phyloP scores from a whole-genome alignment of 2,329 filamentous ascomycete genomes.

The Monilinia polystroma region DNA sequence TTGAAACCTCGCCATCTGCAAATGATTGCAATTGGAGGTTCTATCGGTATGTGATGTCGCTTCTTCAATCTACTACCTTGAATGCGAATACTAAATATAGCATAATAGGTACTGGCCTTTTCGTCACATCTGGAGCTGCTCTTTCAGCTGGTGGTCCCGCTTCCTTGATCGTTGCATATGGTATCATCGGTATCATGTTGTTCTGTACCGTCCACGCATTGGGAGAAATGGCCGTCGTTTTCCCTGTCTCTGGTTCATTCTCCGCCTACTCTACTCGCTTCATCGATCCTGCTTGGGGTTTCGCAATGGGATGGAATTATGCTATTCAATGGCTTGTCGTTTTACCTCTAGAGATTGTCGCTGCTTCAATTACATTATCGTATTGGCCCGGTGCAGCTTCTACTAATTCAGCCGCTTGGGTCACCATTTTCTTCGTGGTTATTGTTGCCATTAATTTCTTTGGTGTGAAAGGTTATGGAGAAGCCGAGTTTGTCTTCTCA shows the following conservation, averaged over 20 bases:
- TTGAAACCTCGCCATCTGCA: conserved; percentile 54
- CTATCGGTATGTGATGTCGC: conserved; percentile 28
- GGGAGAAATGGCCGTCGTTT: conserved; percentile 88
- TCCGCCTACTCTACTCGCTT: conserved; percentile 92
- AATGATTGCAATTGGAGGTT: conserved; percentile 54
- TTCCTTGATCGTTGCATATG: conserved; percentile 37
- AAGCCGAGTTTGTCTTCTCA: conserved; percentile 84
- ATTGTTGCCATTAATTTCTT: conserved; percentile 84
- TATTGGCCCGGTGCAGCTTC: conserved; percentile 61
- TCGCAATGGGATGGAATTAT: conserved; percentile 89
- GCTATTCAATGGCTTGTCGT: conserved; percentile 83
- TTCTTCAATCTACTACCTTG: background rate
- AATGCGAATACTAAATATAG: background rate
- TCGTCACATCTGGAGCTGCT: conserved; percentile 39
- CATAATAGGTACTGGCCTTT: conserved; percentile 60
- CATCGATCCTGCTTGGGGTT: conserved; percentile 88
- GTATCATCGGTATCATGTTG: conserved; percentile 51
- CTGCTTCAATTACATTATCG: conserved; percentile 76
- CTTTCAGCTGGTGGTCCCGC: conserved; percentile 41
- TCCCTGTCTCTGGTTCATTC: conserved; percentile 87
- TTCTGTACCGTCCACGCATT: conserved; percentile 78
- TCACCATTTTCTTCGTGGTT: conserved; percentile 73
- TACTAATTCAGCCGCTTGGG: conserved; percentile 64
- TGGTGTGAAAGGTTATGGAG: conserved; percentile 82
- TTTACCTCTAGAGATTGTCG: conserved; percentile 80